Evolutionary conservation across 768 basidiomycete species (phyloP), one percentile per base, ranked within the genome.

Genomic region (Leccinum obscurum): DNA sequence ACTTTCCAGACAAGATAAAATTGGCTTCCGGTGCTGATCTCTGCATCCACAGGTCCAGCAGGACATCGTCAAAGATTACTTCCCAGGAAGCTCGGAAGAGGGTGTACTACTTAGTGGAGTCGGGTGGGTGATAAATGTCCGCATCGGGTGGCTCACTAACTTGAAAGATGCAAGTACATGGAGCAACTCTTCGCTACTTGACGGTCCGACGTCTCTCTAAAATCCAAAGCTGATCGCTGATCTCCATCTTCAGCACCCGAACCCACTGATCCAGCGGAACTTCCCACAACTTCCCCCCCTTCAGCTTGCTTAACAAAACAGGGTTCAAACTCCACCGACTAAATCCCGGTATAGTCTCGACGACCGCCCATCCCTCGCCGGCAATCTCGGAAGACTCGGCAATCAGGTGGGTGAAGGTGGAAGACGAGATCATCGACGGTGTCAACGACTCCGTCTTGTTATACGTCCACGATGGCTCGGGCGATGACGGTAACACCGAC

Each of bases 371-470:
- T 28, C 64, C 55, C 46, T 57, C 53, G 60, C 62, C 37, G 62
- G 57, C 57, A 66, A 67, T 39, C 64, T 71, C 66, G 39, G 66
- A 59, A 20, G 70, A 64, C 66, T 90, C 89, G 0, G 82, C 72
- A 55, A 93, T 85, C 53, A 86, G 75, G 68, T 92, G 88, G 1
- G 90, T 87, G 65, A 88, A 79, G 7, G 72, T 66, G 11, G 75
- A 64, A 22, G 75, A 64, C 0, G 68, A 66, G 3, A 82, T 77
- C 56, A 87, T 76, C 13, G 75, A 68, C 1, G 79, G 67, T 0
- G 80, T 74, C 37, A 91, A 72, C 32, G 78, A 74, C 72, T 97
- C 95, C 0, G 90, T 89, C 77, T 94, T 96, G 75, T 92, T 84
- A 76, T 95, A 96, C 39, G 75, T 78, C 88, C 91, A 93, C 32